phyloP scores from a whole-genome alignment of 345 rosid genomes.

The Bruguiera parviflora region DNA sequence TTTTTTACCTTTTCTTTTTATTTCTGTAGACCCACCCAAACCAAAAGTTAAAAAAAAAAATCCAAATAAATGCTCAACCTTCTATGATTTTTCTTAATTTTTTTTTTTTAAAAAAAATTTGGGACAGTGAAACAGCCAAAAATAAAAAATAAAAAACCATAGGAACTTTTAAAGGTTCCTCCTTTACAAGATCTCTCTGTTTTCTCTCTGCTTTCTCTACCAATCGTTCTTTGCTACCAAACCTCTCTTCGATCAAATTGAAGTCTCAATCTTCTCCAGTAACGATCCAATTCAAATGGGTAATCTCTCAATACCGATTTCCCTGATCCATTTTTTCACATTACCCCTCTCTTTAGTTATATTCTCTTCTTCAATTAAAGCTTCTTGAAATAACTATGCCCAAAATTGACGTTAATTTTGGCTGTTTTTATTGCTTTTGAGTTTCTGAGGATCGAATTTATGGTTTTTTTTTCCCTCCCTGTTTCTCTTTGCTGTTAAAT shows the following conservation, averaged over 20 bases:
- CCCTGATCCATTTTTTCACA: conserved; percentile 7
- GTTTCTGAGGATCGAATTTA: neutral
- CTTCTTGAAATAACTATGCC: neutral
- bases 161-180: neutral
- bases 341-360: neutral
- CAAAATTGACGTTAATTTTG: neutral
- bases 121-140: neutral
- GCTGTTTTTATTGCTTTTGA: neutral
- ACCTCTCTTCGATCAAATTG: conserved; percentile 6
- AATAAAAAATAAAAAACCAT: neutral
- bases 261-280: conserved; percentile 2
- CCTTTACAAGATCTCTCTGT: conserved; percentile 15
- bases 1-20: too few relatives aligned
- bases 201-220: neutral
- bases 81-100: too few relatives aligned
- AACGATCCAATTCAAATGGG: conserved; percentile 26
- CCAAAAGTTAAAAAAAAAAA: too few relatives aligned
- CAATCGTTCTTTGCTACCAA: conserved; percentile 1
- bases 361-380: conserved; percentile 2
- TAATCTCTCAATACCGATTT: conserved; percentile 16
- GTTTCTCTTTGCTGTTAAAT: conserved; percentile 6
- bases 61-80: too few relatives aligned
- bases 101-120: neutral
- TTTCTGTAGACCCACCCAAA: too few relatives aligned
- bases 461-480: neutral